These are phyloP conservation scores for Aspergillus pseudoviridinutans DNA, from an alignment of 2,329 filamentous ascomycete species.

Conservation along the genomic window DNA sequence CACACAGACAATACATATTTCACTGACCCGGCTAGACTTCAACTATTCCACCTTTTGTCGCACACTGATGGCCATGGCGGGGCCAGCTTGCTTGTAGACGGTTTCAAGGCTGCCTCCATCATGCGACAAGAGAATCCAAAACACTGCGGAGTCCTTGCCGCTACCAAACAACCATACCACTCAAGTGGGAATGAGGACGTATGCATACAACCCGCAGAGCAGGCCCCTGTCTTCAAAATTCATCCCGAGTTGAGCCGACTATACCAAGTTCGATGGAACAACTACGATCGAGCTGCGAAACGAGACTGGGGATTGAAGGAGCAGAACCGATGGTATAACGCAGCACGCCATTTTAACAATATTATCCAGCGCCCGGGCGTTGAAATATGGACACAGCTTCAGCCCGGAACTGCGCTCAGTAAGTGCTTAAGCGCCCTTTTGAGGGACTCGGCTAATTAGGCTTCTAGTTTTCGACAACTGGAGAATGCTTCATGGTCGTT, in stretches of 20 bases:
- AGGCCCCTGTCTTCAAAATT: slow-evolving; percentile 69
- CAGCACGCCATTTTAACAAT: slow-evolving; percentile 68
- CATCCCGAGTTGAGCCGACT: slow-evolving; percentile 45
- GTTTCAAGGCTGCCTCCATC: slow-evolving; percentile 66
- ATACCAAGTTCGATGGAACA: slow-evolving; percentile 83
- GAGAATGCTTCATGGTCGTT: slow-evolving; percentile 84
- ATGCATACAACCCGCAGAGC: slow-evolving; percentile 67
- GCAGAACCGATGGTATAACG: slow-evolving; percentile 68
- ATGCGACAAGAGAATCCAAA: slow-evolving; percentile 53
- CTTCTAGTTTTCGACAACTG: slow-evolving; percentile 86
- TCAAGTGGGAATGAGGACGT: slow-evolving; percentile 83
- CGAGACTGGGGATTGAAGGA: slow-evolving; percentile 49
- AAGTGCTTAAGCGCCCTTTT: slow-evolving; percentile 31
- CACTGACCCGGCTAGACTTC: slow-evolving; percentile 82
- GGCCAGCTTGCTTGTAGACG: slow-evolving; percentile 78
- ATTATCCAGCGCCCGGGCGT: slow-evolving; percentile 62
- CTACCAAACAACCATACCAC: slow-evolving; percentile 66
- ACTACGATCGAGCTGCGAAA: slow-evolving; percentile 74
- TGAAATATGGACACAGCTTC: slow-evolving; percentile 76
- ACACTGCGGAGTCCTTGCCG: slow-evolving; percentile 57
- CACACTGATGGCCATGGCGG: slow-evolving; percentile 66
- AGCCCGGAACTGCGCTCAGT: slow-evolving; percentile 75
- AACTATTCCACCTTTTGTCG: slow-evolving; percentile 87
- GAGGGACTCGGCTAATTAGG: slow-evolving; percentile 6
- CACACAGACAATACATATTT: slow-evolving; percentile 98